Percentiles rank a stretch among this genome's conserved stretches.
Evolutionary conservation across 2,329 filamentous ascomycete genomes (phyloP).

Genomic region (Esteya vermicola): DNA sequence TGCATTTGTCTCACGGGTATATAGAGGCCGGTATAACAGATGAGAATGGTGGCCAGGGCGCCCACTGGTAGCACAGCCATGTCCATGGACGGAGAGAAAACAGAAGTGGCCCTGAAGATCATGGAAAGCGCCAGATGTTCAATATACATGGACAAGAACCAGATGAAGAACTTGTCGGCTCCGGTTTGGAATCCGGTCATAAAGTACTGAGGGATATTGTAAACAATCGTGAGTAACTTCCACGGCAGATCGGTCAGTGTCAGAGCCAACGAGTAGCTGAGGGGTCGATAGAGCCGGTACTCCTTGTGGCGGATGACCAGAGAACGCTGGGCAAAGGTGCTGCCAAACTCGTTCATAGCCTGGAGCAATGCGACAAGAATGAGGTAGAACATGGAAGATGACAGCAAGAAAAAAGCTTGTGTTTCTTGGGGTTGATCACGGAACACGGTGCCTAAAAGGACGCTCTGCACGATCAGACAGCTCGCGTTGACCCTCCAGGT

Average conservation of each 20-base stretch:
- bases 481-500: neutral
- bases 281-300: neutral
- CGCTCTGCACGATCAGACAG: neutral
- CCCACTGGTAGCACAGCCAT: neutral
- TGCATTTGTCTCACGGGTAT: neutral
- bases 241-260: neutral
- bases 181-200: neutral
- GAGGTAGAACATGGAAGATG: neutral
- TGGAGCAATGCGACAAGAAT: neutral
- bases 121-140: neutral
- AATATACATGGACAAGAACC: neutral
- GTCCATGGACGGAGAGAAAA: neutral
- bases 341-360: conserved; percentile 1
- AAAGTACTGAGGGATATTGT: conserved; percentile 1
- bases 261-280: neutral
- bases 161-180: conserved; percentile 3
- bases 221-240: neutral
- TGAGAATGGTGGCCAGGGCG: neutral
- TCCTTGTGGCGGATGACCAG: neutral
- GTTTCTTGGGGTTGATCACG: neutral
- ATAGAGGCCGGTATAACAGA: neutral
- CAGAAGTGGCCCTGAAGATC: neutral
- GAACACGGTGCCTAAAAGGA: neutral
- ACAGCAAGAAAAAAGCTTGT: neutral
- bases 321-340: neutral